Conservation (phyloP, 2,329 filamentous ascomycete genomes). For the Waltergamsia citrina region DNA sequence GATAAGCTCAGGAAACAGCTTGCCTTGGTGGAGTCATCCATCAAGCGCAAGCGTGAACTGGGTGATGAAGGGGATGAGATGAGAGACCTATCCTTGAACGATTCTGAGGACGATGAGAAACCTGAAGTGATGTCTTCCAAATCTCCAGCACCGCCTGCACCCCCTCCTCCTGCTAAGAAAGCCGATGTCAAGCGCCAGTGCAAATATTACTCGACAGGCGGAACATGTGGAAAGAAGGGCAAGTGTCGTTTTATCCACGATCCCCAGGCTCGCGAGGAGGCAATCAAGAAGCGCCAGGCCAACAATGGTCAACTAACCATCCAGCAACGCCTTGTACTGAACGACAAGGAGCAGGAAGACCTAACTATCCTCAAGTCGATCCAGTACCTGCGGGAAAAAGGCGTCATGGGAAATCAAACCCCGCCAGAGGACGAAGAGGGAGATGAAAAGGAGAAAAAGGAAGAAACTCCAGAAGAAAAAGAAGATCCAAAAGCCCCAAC, state of each 20-base stretch:
- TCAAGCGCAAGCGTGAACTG: constrained; percentile 59
- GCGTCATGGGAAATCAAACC: constrained; percentile 29
- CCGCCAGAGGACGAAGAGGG: constrained; percentile 5
- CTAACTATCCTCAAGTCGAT: constrained; percentile 56
- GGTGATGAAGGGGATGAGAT: constrained; percentile 60
- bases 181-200: constrained; percentile 57
- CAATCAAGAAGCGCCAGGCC: constrained; percentile 52
- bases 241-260: constrained; percentile 68
- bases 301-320: constrained; percentile 59
- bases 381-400: constrained; percentile 53
- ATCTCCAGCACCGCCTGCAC: constrained; percentile 16
- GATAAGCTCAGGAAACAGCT: constrained; percentile 56
- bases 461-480: constrained; percentile 10
- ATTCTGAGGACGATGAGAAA: constrained; percentile 49
- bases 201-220: constrained; percentile 63
- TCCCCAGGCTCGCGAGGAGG: constrained; percentile 51
- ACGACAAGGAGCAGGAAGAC: constrained; percentile 61
- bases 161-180: constrained; percentile 35
- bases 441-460: too few species aligned
- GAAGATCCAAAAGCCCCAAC: constrained; percentile 1
- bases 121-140: constrained; percentile 44
- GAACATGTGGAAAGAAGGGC: constrained; percentile 62
- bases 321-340: constrained; percentile 54
- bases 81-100: constrained; percentile 36
- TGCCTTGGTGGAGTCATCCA: constrained; percentile 60